Conservation (phyloP, 2,329 filamentous ascomycete species). For the Fusarium longipes region DNA sequence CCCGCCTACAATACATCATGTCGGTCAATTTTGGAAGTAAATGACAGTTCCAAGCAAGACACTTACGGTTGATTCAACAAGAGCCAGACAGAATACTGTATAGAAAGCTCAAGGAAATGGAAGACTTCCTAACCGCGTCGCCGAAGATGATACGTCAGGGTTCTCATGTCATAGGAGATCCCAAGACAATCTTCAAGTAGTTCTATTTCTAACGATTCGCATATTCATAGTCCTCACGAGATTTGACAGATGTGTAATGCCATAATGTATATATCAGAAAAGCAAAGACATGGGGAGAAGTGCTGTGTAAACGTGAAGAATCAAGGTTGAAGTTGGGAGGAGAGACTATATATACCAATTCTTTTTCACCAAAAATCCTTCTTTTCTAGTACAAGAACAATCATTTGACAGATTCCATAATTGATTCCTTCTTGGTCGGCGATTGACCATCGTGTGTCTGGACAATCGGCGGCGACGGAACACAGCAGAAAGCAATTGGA, state of each 20-base stretch:
- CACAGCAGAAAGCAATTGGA: neutral
- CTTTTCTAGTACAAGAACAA: neutral
- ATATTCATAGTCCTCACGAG: no score
- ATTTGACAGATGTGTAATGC: neutral
- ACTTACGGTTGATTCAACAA: no score
- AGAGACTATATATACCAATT: neutral
- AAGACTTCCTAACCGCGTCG: neutral
- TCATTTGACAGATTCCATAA: neutral
- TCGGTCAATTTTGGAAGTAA: no score
- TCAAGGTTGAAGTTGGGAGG: neutral
- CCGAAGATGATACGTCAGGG: neutral
- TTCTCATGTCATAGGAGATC: neutral
- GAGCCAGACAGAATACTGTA: no score
- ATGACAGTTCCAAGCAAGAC: no score
- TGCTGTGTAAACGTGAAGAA: neutral
- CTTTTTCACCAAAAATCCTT: neutral
- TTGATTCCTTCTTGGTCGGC: neutral
- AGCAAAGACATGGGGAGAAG: neutral
- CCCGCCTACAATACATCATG: no score
- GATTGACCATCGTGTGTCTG: neutral
- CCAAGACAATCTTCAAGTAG: neutral
- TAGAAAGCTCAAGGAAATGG: no score
- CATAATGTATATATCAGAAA: neutral
- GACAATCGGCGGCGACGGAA: neutral
- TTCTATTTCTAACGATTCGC: no score